Conservation (phyloP, 1,139 yeast species). For the Pichia sp. region DNA sequence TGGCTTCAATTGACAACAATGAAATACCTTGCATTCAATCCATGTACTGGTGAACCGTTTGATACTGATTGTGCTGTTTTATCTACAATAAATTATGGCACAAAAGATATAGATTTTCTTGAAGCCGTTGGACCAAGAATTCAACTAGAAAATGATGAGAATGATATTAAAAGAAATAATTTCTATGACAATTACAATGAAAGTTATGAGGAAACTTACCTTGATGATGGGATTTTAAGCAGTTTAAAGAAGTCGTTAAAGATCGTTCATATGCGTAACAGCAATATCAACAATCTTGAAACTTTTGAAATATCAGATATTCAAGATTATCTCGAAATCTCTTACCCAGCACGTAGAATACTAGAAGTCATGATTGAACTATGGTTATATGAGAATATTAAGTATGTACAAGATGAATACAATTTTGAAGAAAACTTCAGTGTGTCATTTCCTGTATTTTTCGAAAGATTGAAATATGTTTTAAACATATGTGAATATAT, state of each 20-base stretch:
- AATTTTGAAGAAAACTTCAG: too few relatives aligned
- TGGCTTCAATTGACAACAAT: neutral
- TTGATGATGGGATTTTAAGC: neutral
- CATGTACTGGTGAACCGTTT: neutral
- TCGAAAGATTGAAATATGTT: too few relatives aligned
- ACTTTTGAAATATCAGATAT: neutral
- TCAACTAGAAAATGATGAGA: neutral
- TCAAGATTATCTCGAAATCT: neutral
- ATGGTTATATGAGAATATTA: too few relatives aligned
- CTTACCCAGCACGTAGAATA: neutral
- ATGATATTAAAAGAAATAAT: neutral
- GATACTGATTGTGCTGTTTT: neutral
- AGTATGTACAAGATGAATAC: too few relatives aligned
- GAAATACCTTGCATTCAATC: neutral
- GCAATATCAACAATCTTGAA: neutral
- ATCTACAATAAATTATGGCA: neutral
- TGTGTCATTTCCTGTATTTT: too few relatives aligned
- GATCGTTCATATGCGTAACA: neutral
- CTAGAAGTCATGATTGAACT: too few relatives aligned
- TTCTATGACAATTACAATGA: neutral
- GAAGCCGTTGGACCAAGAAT: too few relatives aligned
- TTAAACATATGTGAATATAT: too few relatives aligned
- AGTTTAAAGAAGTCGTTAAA: neutral
- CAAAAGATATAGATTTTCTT: too few relatives aligned
- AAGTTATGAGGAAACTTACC: neutral